A percentile compares a stretch with the other conserved stretches of the same genome.
Evolutionary conservation across 2,329 filamentous ascomycete genomes (phyloP).

Genomic region (Sporothrix variecibatus): DNA sequence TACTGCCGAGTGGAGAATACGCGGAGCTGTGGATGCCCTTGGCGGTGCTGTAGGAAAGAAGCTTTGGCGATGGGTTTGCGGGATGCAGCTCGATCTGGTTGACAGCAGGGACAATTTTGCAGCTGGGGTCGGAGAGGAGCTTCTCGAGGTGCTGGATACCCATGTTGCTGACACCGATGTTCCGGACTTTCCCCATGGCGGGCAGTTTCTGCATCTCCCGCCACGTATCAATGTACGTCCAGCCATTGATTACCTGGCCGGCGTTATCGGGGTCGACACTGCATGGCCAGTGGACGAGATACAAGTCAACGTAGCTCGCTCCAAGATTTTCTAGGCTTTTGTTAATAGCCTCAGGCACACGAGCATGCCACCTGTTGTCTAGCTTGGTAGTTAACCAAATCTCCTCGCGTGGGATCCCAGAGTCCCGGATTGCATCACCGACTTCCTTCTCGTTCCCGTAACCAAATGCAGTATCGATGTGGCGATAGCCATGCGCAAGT

Average conservation of each 20-base stretch:
- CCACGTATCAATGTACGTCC: constrained; percentile 28
- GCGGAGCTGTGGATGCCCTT: constrained; percentile 76
- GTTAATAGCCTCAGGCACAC: constrained; percentile 28
- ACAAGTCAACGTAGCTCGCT: constrained; percentile 29
- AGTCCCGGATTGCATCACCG: constrained; percentile 26
- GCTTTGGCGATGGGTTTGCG: constrained; percentile 77
- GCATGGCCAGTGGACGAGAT: constrained; percentile 28
- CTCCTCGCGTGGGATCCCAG: constrained; percentile 26
- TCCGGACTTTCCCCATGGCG: constrained; percentile 27
- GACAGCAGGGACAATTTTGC: constrained; percentile 65
- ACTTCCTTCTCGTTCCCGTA: constrained; percentile 31
- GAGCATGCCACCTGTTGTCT: constrained; percentile 26
- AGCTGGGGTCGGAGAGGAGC: constrained; percentile 65
- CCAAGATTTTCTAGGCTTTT: constrained; percentile 28
- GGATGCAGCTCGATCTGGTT: constrained; percentile 85
- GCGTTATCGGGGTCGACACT: constrained; percentile 18
- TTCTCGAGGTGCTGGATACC: constrained; percentile 29
- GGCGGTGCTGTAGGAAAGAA: constrained; percentile 69
- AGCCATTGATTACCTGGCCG: constrained; percentile 22
- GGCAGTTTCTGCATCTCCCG: constrained; percentile 28
- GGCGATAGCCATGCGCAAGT: constrained; percentile 27
- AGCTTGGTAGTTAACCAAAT: constrained; percentile 31
- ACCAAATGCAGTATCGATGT: constrained; percentile 29
- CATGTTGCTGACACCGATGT: constrained; percentile 30
- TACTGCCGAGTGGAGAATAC: constrained; percentile 73